Base-by-base conservation (phyloP, 495 filamentous ascomycete genomes). In the Oidiodendron maius region DNA sequence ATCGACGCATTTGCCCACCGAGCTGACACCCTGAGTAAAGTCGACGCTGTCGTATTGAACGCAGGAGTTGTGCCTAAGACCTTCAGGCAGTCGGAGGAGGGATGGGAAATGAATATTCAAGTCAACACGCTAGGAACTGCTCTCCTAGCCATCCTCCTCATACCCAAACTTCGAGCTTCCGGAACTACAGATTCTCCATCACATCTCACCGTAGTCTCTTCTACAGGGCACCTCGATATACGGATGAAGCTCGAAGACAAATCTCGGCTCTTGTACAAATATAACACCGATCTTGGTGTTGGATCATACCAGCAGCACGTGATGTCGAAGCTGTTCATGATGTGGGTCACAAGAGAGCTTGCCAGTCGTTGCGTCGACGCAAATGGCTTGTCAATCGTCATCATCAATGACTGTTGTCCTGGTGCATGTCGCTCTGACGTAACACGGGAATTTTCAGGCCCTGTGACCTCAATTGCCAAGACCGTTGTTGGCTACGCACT, bases 301-400 rank as follows among this genome's bases (percentile, higher is more conserved):
- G 43, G 43, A 46, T 30, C 43, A 30, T 46, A 46, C 37, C 26
- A 46, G 21, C 61, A 71, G 3, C 75, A 82, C 48, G 51, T 51
- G 13, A 25, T 67, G 0, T 70, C 70, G 2, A 81, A 81, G 55
- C 57, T 82, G 1, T 53, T 82, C 4, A 65, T 68, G 30, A 50
- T 78, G 1, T 53, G 79, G 6, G 48, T 69, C 2, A 62, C 70
- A 5, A 66, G 68, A 21, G 66, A 75, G 41, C 56, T 82, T 0
- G 71, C 72, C 5, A 44, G 46, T 25, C 35, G 35, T 45, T 30
- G 66, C n/a, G 13, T 46, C 25, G 43, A 46, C 37, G 43, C 43
- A 25, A 46, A 46, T 46, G 43, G 35, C 34, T 13, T 30, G 40
- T 51, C 44, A 9, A 36, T 23, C 25, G 72, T 83, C 16, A 64